These are phyloP conservation scores for Fusarium verticillioides DNA, from an alignment of 2,329 filamentous ascomycete species.

Conservation along the genomic window DNA sequence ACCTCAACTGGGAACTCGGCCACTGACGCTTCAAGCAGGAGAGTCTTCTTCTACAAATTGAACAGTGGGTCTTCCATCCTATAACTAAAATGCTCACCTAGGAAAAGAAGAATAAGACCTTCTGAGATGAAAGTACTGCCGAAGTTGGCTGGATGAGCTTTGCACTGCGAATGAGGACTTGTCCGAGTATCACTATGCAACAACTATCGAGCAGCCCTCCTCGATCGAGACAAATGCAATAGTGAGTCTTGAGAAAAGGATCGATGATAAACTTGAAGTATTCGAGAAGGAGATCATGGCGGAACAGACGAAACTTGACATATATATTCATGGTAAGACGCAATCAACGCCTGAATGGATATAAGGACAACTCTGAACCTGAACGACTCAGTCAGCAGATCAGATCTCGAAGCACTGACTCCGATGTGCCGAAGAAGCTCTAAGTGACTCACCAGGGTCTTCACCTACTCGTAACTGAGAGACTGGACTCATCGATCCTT, in stretches of 20 bases:
- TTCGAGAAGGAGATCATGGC: not conserved
- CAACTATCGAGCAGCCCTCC: not conserved
- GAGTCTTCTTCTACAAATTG: not conserved
- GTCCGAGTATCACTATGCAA: not conserved
- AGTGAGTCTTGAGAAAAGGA: not conserved
- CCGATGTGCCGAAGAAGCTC: not conserved
- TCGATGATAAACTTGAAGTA: not conserved
- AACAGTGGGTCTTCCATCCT: not conserved
- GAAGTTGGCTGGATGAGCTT: not conserved
- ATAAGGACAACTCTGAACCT: too few species aligned
- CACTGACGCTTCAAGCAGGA: not conserved
- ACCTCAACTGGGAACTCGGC: not conserved
- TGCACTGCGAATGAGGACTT: not conserved
- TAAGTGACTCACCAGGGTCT: not conserved
- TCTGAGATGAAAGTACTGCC: not conserved
- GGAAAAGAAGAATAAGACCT: not conserved
- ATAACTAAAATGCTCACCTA: not conserved
- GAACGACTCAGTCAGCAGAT: not conserved
- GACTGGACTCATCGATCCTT: not conserved
- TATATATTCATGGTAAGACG: not conserved
- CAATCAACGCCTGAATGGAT: not conserved
- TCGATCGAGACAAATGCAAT: not conserved
- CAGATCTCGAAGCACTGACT: not conserved
- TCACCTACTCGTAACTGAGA: not conserved
- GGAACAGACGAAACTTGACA: not conserved